Evolutionary conservation across 148 eudicot species (phyloP), one percentile per base, ranked within the genome.

Genomic region (Tetragonia tetragonoides): DNA sequence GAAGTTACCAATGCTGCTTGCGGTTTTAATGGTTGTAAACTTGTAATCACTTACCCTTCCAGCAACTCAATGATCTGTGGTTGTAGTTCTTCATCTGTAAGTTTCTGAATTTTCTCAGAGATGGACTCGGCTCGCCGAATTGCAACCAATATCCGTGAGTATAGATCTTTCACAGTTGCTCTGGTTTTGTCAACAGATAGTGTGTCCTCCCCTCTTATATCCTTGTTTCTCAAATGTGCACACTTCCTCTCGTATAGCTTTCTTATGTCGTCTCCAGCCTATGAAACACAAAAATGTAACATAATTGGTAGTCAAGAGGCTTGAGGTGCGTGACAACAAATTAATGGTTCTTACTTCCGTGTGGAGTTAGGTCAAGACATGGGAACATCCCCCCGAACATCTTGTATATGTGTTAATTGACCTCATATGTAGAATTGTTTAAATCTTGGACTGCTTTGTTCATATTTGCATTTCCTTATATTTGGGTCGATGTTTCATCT

Each of bases 91-190:
- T 93, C 97, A 79, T 88, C 94, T 75, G 89, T 86, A 66, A 95
- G 89, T 70, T 91, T 93, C 78, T 95, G 97, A 66, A 95, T 95
- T 74, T 80, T 87, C 77, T 86, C 81, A 28, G 99, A 91, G 69
- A 95, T 91, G 16, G 97, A 90, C 81, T 95, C 97, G 7, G 97
- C 98, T 85, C 98, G 87, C 64, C 98, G 90, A 59, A 95, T 90
- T 53, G 97, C 92, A 75, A 95, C 99, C 78, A 93, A 53, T 77
- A 95, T 95, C 82, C 97, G 83, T 69, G 97, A 90, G 80, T 95
- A 93, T 39, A 95, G 85, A 83, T 95, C 99, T 82, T 91, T 91
- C 17, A 90, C 95, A 3, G 90, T 87, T 6, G 95, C 93, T 81
- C 97, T 88, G 56, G 92, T 90, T 83, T 90, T 95, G 84, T 93